These are phyloP conservation scores for Schizosaccharomyces lindneri DNA, from an alignment of 805 yeast genomes.

Conservation along the genomic window DNA sequence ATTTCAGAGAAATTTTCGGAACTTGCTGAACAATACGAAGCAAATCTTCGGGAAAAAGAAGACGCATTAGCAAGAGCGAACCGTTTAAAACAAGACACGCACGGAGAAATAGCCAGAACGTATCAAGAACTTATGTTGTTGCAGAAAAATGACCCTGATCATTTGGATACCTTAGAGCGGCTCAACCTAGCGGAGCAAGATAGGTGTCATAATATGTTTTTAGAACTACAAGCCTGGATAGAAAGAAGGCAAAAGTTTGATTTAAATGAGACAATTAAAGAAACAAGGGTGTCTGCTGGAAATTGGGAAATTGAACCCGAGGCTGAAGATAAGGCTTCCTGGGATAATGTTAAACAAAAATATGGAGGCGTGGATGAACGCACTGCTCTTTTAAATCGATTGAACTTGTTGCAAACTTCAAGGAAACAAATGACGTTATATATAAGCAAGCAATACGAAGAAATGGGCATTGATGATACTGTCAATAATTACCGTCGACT, in stretches of 20 bases:
- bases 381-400: conserved; percentile 14
- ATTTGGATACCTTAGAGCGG: neutral
- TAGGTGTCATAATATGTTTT: neutral
- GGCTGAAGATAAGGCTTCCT: neutral
- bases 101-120: conserved; percentile 14
- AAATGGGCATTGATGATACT: conserved; percentile 25
- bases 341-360: too few species aligned
- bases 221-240: neutral
- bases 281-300: neutral
- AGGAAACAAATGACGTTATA: conserved; percentile 20
- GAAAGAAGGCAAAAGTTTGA: neutral
- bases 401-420: conserved; percentile 19
- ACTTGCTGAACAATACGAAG: conserved; percentile 26
- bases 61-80: conserved; percentile 27
- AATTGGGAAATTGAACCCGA: neutral
- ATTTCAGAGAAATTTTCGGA: conserved; percentile 15
- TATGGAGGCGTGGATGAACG: too few species aligned
- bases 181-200: neutral
- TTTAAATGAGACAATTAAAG: neutral
- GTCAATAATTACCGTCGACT: conserved; percentile 60
- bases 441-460: conserved; percentile 25
- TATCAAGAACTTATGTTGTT: neutral
- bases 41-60: conserved; percentile 29
- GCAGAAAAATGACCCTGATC: neutral
- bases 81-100: conserved; percentile 18